Conservation (phyloP, 2,329 filamentous ascomycete species). For the Hypomyces perniciosus region DNA sequence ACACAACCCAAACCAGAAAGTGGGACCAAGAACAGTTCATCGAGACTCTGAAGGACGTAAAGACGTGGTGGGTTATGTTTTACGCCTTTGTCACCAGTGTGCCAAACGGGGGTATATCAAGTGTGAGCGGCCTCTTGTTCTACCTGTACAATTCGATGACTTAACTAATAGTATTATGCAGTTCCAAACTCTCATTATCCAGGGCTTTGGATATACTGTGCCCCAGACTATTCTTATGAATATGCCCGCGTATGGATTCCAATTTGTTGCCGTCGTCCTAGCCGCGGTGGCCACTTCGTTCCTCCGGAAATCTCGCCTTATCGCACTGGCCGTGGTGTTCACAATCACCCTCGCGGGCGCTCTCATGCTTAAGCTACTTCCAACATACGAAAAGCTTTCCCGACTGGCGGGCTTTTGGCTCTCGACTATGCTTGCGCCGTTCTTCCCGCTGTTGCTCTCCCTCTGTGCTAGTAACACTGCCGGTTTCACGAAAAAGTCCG, state of each 20-base stretch:
- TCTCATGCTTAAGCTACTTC: neutral
- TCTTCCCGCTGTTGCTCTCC: slow-evolving; percentile 48
- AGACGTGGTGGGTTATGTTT: too few species aligned
- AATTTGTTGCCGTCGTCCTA: neutral
- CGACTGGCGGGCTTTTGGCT: neutral
- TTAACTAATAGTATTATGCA: neutral
- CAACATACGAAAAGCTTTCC: neutral
- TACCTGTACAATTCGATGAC: too few species aligned
- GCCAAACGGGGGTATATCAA: neutral
- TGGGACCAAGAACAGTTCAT: neutral
- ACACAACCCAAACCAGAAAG: neutral
- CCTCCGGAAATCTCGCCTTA: neutral
- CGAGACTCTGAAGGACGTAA: too few species aligned
- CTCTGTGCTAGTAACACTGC: slow-evolving; percentile 49
- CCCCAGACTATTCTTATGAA: neutral
- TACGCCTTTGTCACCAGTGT: neutral
- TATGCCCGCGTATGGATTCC: neutral
- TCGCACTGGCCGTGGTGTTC: neutral
- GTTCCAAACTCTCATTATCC: neutral
- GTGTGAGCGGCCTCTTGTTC: too few species aligned
- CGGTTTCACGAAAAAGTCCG: slow-evolving; percentile 56
- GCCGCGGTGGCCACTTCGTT: neutral
- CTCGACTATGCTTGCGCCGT: slow-evolving; percentile 26
- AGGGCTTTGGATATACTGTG: neutral
- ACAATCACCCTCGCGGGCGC: neutral